Evolutionary conservation across 2,329 filamentous ascomycete species (phyloP), one percentile per base, ranked within the genome.

Genomic region (Diaporthe sp.): DNA sequence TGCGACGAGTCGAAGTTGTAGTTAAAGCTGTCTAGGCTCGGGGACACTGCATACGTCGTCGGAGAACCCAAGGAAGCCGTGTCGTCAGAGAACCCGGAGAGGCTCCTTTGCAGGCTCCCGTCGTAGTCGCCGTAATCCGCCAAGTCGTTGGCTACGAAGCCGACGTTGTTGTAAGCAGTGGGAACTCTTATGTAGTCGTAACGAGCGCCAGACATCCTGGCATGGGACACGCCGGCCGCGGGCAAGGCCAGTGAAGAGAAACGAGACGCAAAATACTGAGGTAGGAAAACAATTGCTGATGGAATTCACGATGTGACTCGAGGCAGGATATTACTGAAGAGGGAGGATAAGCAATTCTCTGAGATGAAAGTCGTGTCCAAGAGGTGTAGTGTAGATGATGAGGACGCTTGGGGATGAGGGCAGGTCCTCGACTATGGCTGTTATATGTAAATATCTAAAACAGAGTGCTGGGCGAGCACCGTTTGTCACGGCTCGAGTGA

Each of bases 31-130:
- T 73, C 71, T 10, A 57, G 31, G 55, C 49, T 65, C 17, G 71
- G 71, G 19, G 71, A 73, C 15, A 55, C 28, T 57, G 37, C 34
- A 57, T 65, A 73, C 4, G 46, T 44, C 13, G 39, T 46, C 4
- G 71, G 71, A 19, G 58, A 65, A 6, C 71, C 71, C 31, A 49
- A 58, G 17, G 69, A 72, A 44, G 42, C 39, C 12, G 46, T 67
- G 37, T 75, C 58, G 17, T 58, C 58, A 28, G 75, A 75, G 19
- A 46, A 39, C 28, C 28, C 37, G 9, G 75, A 75, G 17, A 58
- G 39, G 8, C 75, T 75, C 34, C 73, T 59, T 39, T 77, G 73
- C 57, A 75, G 39, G 46, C n/a, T 73, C 28, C 73, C 61, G 55
- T 37, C 42, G 55, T 73, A 73, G 49, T 51, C 34, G 25, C 44